Percentiles rank a stretch among this genome's conserved stretches.
phyloP scores from a whole-genome alignment of 1,139 yeast species.

The Diutina scorzettiae region DNA sequence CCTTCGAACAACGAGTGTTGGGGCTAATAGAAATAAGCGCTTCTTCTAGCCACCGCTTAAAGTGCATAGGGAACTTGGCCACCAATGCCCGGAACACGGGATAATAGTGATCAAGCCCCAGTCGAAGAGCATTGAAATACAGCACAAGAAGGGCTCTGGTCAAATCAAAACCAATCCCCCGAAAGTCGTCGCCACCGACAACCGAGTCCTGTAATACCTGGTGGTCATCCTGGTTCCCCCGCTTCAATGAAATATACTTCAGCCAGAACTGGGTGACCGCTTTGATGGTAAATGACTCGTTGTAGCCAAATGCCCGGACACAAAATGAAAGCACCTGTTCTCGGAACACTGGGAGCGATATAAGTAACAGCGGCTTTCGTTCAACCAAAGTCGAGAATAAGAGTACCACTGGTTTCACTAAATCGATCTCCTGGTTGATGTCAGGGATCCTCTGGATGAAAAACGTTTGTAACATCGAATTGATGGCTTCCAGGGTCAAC shows the following conservation, averaged over 20 bases:
- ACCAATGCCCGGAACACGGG: slow-evolving; percentile 44
- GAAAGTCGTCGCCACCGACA: slow-evolving; percentile 20
- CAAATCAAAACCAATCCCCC: slow-evolving; percentile 26
- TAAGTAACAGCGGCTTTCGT: slow-evolving; percentile 35
- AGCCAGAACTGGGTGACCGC: slow-evolving; percentile 60
- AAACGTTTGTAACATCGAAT: slow-evolving; percentile 16
- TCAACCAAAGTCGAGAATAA: slow-evolving; percentile 36
- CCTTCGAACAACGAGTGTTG: slow-evolving; percentile 8
- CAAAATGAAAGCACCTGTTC: slow-evolving; percentile 27
- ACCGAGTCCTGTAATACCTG: slow-evolving; percentile 17
- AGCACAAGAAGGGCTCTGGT: slow-evolving; percentile 20
- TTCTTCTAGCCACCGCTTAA: slow-evolving; percentile 33
- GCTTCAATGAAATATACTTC: slow-evolving; percentile 37
- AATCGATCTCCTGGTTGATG: slow-evolving; percentile 39
- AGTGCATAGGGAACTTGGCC: slow-evolving; percentile 36
- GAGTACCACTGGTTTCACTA: slow-evolving; percentile 33
- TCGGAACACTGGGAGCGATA: slow-evolving; percentile 17
- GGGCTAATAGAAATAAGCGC: slow-evolving; percentile 14
- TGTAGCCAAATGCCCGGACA: slow-evolving; percentile 34
- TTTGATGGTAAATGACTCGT: slow-evolving; percentile 56
- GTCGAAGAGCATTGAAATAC: slow-evolving; percentile 41
- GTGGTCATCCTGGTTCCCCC: slow-evolving; percentile 36
- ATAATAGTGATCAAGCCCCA: slow-evolving; percentile 46
- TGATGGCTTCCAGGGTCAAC: slow-evolving; percentile 19
- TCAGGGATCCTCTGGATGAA: slow-evolving; percentile 22